These are phyloP conservation scores for Hemerocallis citrina DNA, from an alignment of 106 monocot genomes.

Conservation along the genomic window DNA sequence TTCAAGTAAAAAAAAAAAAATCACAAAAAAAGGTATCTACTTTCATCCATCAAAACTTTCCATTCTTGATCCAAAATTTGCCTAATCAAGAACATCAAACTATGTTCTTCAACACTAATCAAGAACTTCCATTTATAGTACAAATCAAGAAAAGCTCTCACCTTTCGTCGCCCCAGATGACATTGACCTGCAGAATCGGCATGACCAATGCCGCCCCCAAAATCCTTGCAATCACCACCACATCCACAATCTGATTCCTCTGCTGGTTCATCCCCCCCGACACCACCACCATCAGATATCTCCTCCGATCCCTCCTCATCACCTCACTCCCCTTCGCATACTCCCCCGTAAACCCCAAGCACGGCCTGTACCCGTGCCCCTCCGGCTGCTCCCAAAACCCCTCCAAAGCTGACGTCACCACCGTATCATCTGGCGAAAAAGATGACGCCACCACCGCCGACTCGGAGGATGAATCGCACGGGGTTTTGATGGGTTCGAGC, in stretches of 20 bases:
- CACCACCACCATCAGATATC: slow-evolving; percentile 79
- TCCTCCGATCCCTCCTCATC: slow-evolving; percentile 27
- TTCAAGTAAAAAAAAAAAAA: no score
- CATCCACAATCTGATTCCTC: slow-evolving; percentile 87
- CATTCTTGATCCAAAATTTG: no score
- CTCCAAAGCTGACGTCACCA: no score
- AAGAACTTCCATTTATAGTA: no score
- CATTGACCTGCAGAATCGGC: slow-evolving; percentile 83
- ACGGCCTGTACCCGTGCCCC: slow-evolving; percentile 64
- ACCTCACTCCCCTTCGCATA: slow-evolving; percentile 25
- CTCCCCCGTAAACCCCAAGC: slow-evolving; percentile 43
- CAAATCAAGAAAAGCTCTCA: slow-evolving; percentile 1
- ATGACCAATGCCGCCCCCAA: slow-evolving; percentile 82
- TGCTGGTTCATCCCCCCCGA: slow-evolving; percentile 92
- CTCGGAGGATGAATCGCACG: no score
- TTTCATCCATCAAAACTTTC: no score
- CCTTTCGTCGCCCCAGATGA: slow-evolving; percentile 92
- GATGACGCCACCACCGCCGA: not conserved
- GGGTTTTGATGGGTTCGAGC: slow-evolving; percentile 31
- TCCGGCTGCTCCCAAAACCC: slow-evolving; percentile 90
- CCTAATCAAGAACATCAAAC: no score
- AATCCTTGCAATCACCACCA: slow-evolving; percentile 84
- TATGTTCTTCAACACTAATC: no score
- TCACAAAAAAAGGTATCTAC: no score
- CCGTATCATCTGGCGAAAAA: no score